Evolutionary conservation across 1,139 yeast genomes (phyloP).

Genomic region (Nadsonia starkeyi-henricii): DNA sequence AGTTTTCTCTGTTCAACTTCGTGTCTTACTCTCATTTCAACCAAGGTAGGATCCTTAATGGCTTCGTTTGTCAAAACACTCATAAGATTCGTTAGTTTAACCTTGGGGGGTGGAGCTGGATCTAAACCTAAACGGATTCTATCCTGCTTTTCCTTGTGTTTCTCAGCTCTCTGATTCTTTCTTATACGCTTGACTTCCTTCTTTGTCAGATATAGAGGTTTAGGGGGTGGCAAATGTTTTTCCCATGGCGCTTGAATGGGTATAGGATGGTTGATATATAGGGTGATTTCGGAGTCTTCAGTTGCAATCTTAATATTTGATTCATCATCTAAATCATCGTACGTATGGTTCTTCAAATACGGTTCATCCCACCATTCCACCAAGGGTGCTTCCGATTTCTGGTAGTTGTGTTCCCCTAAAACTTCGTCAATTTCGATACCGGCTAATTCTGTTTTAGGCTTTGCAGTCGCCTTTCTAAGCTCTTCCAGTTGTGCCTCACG

Average conservation of each 20-base stretch:
- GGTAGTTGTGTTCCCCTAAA: conserved; percentile 40
- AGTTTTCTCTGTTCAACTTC: conserved; percentile 53
- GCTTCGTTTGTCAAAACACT: conserved; percentile 75
- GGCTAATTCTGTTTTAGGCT: conserved; percentile 14
- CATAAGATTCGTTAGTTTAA: conserved; percentile 70
- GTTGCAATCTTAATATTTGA: conserved; percentile 12
- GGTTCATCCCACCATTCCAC: conserved; percentile 78
- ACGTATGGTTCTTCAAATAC: conserved; percentile 19
- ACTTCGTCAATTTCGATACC: conserved; percentile 37
- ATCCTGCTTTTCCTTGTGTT: conserved; percentile 60
- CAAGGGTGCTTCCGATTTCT: conserved; percentile 37
- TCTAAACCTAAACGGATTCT: conserved; percentile 67
- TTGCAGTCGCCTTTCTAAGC: conserved; percentile 19
- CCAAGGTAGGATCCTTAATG: conserved; percentile 78
- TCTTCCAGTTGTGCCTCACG: conserved; percentile 26
- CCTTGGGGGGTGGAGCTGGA: conserved; percentile 84
- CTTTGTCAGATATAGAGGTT: conserved; percentile 52
- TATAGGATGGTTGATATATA: conserved; percentile 71
- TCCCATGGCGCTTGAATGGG: conserved; percentile 49
- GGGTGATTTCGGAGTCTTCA: conserved; percentile 37
- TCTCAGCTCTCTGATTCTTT: conserved; percentile 51
- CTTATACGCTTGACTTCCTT: conserved; percentile 64
- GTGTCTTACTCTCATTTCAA: conserved; percentile 55
- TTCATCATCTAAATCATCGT: conserved; percentile 18
- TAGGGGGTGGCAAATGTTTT: conserved; percentile 26